phyloP scores from a whole-genome alignment of 2,329 filamentous ascomycete genomes.

The Colletotrichum sp. region DNA sequence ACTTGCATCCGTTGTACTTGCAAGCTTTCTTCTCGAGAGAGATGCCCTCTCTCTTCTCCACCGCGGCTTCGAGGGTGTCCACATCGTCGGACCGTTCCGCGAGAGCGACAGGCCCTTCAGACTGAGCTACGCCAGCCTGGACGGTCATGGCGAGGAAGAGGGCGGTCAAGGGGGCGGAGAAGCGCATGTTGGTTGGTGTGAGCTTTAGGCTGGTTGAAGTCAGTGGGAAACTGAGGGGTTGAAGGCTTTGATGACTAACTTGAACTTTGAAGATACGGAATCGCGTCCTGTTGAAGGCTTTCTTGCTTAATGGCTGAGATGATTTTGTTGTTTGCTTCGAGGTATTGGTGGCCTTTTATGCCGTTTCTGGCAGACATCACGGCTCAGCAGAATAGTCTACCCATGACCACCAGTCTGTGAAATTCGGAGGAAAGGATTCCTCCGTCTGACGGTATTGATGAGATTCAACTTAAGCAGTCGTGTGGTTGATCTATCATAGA shows the following conservation, averaged over 20 bases:
- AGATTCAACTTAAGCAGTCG: background rate
- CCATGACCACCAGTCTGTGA: background rate
- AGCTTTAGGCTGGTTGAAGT: background rate
- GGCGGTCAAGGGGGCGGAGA: background rate
- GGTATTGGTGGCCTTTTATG: background rate
- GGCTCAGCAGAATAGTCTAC: background rate
- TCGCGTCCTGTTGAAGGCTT: background rate
- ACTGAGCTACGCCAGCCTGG: background rate
- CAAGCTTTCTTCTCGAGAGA: conserved; percentile 22
- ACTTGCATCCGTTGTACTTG: conserved; percentile 27
- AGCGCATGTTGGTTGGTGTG: conserved; percentile 12
- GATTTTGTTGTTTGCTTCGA: background rate
- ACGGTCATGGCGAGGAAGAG: background rate
- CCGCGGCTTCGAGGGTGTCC: background rate
- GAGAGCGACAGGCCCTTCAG: background rate
- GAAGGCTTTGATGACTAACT: background rate
- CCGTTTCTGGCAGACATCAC: background rate
- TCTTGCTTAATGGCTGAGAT: background rate
- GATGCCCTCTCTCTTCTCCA: background rate
- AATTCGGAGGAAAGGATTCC: background rate
- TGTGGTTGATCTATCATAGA: background rate
- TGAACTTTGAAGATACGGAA: background rate
- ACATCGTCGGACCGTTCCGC: background rate
- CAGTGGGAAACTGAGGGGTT: background rate
- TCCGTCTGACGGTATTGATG: background rate